Percentiles rank a stretch among this genome's conserved stretches.
Conservation (phyloP, 2,329 filamentous ascomycete species). For the Calonectria hongkongensis region DNA sequence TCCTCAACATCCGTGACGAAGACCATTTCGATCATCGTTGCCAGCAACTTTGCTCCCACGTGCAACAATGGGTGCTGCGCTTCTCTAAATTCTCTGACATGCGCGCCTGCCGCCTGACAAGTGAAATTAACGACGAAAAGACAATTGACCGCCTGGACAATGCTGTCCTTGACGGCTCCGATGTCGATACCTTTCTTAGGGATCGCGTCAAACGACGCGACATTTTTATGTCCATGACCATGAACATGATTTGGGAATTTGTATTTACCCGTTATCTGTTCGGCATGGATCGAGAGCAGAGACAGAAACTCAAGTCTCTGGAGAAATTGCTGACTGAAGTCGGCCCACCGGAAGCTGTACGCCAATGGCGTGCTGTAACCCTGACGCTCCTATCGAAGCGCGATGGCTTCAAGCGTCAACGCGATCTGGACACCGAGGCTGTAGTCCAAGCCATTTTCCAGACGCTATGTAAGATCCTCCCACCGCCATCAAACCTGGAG, state of each 20-base stretch:
- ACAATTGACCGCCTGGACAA: conserved; percentile 96
- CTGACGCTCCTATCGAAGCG: conserved; percentile 90
- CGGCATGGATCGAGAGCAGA: conserved; percentile 97
- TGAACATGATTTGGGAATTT: conserved; percentile 99
- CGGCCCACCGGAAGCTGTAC: conserved; percentile 90
- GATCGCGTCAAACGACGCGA: conserved; percentile 93
- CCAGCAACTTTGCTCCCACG: conserved; percentile 94
- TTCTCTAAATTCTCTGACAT: conserved; percentile 99
- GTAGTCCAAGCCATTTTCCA: conserved; percentile 91
- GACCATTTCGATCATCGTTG: conserved; percentile 97
- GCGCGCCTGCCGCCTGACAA: conserved; percentile 87
- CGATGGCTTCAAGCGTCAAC: conserved; percentile 86
- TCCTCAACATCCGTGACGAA: conserved; percentile 88
- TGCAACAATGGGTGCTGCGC: conserved; percentile 97
- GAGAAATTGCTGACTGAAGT: conserved; percentile 95
- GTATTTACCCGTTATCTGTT: conserved; percentile 98
- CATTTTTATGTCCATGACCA: conserved; percentile 98
- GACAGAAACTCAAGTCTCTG: conserved; percentile 96
- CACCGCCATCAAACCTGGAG: conserved; percentile 88
- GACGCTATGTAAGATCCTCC: conserved; percentile 88
- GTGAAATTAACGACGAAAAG: conserved; percentile 92
- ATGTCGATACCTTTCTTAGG: conserved; percentile 90
- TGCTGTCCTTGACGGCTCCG: conserved; percentile 92
- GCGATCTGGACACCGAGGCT: conserved; percentile 92
- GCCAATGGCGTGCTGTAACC: conserved; percentile 97